Evolutionary conservation across 176 grass and related monocot genomes (phyloP), one percentile per base, ranked within the genome.

Genomic region (Saccharum officinarum): DNA sequence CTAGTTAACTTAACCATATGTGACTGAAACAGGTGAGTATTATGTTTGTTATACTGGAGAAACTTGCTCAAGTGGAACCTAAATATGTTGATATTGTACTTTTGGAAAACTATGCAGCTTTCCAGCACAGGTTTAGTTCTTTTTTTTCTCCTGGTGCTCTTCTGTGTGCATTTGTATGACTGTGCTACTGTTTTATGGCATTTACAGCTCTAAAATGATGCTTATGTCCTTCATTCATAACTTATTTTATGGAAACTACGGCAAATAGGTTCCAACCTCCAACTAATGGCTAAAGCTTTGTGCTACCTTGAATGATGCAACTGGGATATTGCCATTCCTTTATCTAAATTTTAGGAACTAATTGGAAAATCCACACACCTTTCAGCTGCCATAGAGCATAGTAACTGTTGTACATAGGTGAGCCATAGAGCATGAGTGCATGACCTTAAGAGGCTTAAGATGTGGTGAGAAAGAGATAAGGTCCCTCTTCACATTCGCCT

Each of bases 31-130:
- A 95, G 93, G 93, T 95, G 15, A 95, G 79, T 67, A 92, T 95
- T 80, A 98, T 98, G 93, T 98, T 98, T 92, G 93, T 95, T 9
- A 93, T 86, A 59, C 81, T 98, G 75, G 96, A 98, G 88, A 95
- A 91, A 87, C 89, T 90, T 82, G 93, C 93, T 90, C 96, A 95
- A 86, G 79, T 92, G 71, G 93, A 98, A 34, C 90, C 93, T 26
- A 95, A 98, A 82, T 95, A 98, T 86, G 79, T 78, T 78, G 96
- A 98, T 74, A 95, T 98, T 84, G 88, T 95, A 79, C 93, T 94
- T 46, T 83, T 98, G 36, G 93, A 95, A 84, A 98, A 98, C 78
- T 95, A 98, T 74, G 96, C 96, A 74, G 93, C 96, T 71, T 98
- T 98, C 34, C 93, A 98, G 68, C 92, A 98, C 89, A 97, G 91